Evolutionary conservation across 768 basidiomycete genomes (phyloP), one percentile per base, ranked within the genome.

Genomic region (Pleurotus sapidus): DNA sequence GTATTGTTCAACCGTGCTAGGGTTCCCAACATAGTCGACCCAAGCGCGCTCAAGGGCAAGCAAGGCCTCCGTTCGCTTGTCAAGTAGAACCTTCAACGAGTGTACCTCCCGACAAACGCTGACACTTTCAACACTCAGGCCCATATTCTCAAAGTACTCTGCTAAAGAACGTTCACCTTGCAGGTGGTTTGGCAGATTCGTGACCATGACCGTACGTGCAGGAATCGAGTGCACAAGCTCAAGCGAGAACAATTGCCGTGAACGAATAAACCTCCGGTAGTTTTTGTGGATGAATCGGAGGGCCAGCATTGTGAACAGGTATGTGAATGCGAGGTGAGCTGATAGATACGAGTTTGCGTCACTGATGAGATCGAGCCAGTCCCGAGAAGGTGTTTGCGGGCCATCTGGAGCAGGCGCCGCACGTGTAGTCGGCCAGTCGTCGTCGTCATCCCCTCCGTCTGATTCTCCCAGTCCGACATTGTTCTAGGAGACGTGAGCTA

Each of bases 211-310:
- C 0, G 97, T 98, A 20, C 96, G 87, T 1, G 95, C 93, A 0
- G 95, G 88, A 45, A 98, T 91, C 9, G 93, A 95, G 65, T 97
- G 94, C 11, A 95, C 95, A 15, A 97, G 84, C 68, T 98, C 95
- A 37, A 99, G 78, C 0, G 93, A 92, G 74, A 95, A 98, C 9
- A 97, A 82, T 67, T 98, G 97, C 1, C 97, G 86, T 0, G 93
- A 86, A 20, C 88, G 88, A 57, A 98, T 83, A 74, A 94, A 97
- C 20, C 89, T 85, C 39, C 84, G 81, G 70, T 95, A 98, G 70
- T 95, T 97, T 61, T 85, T 84, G 77, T 93, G 87, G 53, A 96
- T 84, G 73, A 91, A 92, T 59, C 86, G 87, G 57, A 98, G 82
- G 1, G 93, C 82, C 51, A 98, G 84, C 54, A 87, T 68, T 3